Evolutionary conservation across 129 eudicot species (phyloP).

Genomic region (Ambrosia trifida): DNA sequence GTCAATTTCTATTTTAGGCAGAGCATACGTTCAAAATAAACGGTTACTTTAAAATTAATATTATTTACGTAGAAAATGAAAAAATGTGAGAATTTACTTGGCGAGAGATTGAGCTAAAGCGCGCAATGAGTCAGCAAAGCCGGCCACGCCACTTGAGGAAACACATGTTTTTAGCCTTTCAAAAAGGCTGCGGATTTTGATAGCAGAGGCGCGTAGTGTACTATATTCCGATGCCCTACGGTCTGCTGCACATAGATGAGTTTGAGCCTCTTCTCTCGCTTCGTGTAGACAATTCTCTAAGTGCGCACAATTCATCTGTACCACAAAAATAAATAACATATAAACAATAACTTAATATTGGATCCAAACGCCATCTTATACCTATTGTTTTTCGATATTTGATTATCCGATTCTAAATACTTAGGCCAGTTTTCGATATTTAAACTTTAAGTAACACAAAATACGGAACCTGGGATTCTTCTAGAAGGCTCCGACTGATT

Average conservation of each 20-base stretch:
- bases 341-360: neutral
- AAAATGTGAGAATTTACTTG: conserved; percentile 44
- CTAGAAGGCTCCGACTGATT: conserved; percentile 66
- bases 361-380: too few species aligned
- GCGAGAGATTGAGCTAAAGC: conserved; percentile 76
- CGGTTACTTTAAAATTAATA: neutral
- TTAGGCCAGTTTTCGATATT: too few species aligned
- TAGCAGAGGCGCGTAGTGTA: conserved; percentile 71
- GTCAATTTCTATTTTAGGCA: neutral
- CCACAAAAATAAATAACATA: neutral
- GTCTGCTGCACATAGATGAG: conserved; percentile 86
- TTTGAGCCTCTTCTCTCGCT: conserved; percentile 96
- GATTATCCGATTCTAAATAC: too few species aligned
- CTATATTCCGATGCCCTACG: conserved; percentile 80
- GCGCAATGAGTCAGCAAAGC: conserved; percentile 70
- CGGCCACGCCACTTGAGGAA: conserved; percentile 57
- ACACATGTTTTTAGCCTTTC: conserved; percentile 76
- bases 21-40: neutral
- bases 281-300: conserved; percentile 88
- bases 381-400: too few species aligned
- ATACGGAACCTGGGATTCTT: conserved; percentile 76
- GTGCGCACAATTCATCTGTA: conserved; percentile 97
- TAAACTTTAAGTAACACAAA: neutral
- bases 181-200: conserved; percentile 74
- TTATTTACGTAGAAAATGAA: neutral